These are phyloP conservation scores for Crithidia mellificae DNA, from an alignment of 208 protist genomes.

Conservation along the genomic window DNA sequence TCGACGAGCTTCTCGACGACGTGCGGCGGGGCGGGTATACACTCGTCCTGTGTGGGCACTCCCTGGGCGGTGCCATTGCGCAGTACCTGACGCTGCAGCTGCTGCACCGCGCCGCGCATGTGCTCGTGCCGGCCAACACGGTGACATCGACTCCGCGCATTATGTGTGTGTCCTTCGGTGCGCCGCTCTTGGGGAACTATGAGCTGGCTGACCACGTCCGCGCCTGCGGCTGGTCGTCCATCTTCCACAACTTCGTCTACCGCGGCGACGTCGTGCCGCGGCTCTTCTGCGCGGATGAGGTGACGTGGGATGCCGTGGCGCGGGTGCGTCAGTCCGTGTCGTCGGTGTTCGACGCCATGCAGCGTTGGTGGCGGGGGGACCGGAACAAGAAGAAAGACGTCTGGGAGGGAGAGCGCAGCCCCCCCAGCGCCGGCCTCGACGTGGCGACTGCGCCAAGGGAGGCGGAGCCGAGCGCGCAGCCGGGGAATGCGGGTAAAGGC, in stretches of 20 bases:
- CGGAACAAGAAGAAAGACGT: not conserved
- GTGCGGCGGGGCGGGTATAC: conserved; percentile 55
- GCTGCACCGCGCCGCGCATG: conserved; percentile 35
- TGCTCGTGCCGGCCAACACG: conserved; percentile 28
- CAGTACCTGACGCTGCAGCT: conserved; percentile 63
- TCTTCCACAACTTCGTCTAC: conserved; percentile 81
- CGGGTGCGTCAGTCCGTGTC: conserved; percentile 19
- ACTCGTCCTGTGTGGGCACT: conserved; percentile 81
- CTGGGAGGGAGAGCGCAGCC: not conserved
- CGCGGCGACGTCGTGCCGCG: conserved; percentile 72
- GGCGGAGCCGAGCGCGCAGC: too few relatives aligned
- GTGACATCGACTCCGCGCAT: conserved; percentile 32
- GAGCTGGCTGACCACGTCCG: conserved; percentile 57
- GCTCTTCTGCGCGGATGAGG: conserved; percentile 58
- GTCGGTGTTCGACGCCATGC: conserved; percentile 8
- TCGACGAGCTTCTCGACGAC: conserved; percentile 56
- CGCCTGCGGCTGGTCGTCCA: conserved; percentile 46
- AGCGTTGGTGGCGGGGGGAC: conserved; percentile 25
- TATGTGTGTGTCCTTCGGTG: conserved; percentile 71
- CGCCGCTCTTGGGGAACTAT: conserved; percentile 74
- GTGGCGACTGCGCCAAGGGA: too few relatives aligned
- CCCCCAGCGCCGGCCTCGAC: not conserved
- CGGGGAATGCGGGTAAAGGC: too few relatives aligned
- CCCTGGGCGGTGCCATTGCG: conserved; percentile 71
- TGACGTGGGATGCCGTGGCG: conserved; percentile 43